Evolutionary conservation across 2,329 filamentous ascomycete species (phyloP).

Genomic region (Colletotrichum echinochloae): DNA sequence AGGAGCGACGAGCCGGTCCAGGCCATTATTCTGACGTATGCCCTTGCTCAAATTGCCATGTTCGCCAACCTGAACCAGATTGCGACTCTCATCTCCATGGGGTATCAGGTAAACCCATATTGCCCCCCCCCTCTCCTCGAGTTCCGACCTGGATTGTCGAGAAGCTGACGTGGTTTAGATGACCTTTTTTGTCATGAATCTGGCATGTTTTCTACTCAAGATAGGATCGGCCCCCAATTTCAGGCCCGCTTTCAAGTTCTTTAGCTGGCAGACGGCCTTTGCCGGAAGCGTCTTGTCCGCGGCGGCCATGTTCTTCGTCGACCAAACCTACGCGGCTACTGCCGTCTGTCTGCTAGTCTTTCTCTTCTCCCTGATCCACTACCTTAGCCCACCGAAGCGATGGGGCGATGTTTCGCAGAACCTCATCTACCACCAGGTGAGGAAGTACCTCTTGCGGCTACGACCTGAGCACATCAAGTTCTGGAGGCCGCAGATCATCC

Average conservation of each 20-base stretch:
- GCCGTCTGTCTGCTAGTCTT: conserved; percentile 80
- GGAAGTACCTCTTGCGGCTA: conserved; percentile 87
- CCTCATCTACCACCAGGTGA: conserved; percentile 85
- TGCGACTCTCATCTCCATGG: conserved; percentile 90
- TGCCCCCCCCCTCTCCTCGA: too few species aligned
- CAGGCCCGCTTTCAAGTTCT: conserved; percentile 87
- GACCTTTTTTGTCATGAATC: conserved; percentile 90
- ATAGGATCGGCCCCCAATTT: conserved; percentile 92
- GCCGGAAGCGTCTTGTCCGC: conserved; percentile 81
- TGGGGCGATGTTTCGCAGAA: conserved; percentile 94
- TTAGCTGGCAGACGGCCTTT: conserved; percentile 86
- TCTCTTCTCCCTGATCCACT: conserved; percentile 89
- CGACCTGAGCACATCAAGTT: conserved; percentile 93
- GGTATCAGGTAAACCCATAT: conserved; percentile 73
- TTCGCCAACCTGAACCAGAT: conserved; percentile 89
- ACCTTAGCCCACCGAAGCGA: conserved; percentile 84
- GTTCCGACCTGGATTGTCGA: neutral
- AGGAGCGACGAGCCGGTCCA: conserved; percentile 79
- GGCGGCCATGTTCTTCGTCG: conserved; percentile 89
- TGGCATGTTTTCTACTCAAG: conserved; percentile 88
- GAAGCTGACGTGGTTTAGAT: conserved; percentile 63
- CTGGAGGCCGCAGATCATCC: conserved; percentile 88
- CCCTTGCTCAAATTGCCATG: conserved; percentile 82
- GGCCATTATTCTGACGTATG: conserved; percentile 81
- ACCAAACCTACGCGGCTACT: conserved; percentile 81